Evolutionary conservation across 441 rosid species (phyloP).

Genomic region (Euphorbia celastroides): DNA sequence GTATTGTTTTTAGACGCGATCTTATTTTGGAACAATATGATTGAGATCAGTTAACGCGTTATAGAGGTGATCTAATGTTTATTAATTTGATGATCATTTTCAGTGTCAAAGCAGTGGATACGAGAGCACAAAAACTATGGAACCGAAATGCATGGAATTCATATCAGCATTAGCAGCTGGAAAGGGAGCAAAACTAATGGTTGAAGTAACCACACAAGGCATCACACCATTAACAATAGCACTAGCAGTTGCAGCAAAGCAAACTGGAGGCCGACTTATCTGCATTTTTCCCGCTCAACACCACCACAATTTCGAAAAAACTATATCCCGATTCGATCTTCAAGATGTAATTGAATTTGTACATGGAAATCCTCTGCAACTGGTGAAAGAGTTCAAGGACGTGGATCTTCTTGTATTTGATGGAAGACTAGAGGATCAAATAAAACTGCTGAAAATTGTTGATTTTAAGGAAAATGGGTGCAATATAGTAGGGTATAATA

Average conservation of each 20-base stretch:
- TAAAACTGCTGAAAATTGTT: slow-evolving; percentile 11
- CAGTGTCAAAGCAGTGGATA: not conserved
- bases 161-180: slow-evolving; percentile 34
- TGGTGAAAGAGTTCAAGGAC: not conserved
- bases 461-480: slow-evolving; percentile 11
- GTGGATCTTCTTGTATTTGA: slow-evolving; percentile 13
- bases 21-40: too few relatives aligned
- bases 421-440: slow-evolving; percentile 11
- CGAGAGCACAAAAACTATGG: not conserved
- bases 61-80: not conserved
- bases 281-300: slow-evolving; percentile 10
- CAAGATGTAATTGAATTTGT: slow-evolving; percentile 4
- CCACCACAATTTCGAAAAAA: not conserved
- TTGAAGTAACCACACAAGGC: slow-evolving; percentile 24
- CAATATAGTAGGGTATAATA: slow-evolving; percentile 9
- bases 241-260: slow-evolving; percentile 28
- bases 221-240: slow-evolving; percentile 28
- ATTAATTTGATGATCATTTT: too few relatives aligned
- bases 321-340: not conserved
- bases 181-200: slow-evolving; percentile 21
- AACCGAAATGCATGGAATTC: slow-evolving; percentile 29
- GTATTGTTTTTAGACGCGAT: too few relatives aligned
- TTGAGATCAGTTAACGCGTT: too few relatives aligned
- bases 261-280: slow-evolving; percentile 23
- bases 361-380: slow-evolving; percentile 2